Conservation (phyloP, 495 filamentous ascomycete genomes). For the Aspergillus heteromorphus region DNA sequence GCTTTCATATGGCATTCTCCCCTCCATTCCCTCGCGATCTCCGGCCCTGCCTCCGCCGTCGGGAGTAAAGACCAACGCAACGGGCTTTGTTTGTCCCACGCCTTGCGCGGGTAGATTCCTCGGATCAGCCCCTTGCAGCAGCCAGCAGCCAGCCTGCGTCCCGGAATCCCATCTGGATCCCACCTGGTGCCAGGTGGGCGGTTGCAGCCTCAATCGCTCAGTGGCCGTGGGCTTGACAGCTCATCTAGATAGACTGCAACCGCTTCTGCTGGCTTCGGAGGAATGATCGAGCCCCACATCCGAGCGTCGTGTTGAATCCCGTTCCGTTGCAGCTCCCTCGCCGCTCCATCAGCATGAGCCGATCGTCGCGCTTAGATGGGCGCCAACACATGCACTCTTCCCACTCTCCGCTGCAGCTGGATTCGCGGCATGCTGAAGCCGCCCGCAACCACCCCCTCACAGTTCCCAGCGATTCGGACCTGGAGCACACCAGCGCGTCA, state of each 20-base stretch:
- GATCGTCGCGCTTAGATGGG: conserved; percentile 13
- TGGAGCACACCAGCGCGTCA: neutral
- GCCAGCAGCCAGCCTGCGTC: neutral
- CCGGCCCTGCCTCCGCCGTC: conserved; percentile 1
- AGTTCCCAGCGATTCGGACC: no score
- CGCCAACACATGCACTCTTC: conserved; percentile 18
- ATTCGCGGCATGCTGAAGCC: conserved; percentile 17
- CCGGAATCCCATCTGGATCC: neutral
- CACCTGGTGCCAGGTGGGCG: no score
- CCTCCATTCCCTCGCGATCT: neutral
- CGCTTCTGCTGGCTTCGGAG: conserved; percentile 1
- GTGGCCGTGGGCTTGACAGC: neutral
- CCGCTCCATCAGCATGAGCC: conserved; percentile 7
- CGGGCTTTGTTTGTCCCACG: conserved; percentile 6
- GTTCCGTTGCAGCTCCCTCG: neutral
- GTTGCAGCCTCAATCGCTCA: neutral
- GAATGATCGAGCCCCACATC: neutral
- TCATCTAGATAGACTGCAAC: no score
- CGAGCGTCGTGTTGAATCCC: neutral
- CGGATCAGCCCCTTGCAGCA: conserved; percentile 12
- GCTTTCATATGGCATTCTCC: neutral
- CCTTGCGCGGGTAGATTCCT: conserved; percentile 10
- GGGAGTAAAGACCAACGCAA: conserved; percentile 7
- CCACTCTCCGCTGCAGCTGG: conserved; percentile 19
- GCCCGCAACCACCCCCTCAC: neutral